Base-by-base conservation (phyloP, 148 eudicot species). In the Cornus suecica region DNA sequence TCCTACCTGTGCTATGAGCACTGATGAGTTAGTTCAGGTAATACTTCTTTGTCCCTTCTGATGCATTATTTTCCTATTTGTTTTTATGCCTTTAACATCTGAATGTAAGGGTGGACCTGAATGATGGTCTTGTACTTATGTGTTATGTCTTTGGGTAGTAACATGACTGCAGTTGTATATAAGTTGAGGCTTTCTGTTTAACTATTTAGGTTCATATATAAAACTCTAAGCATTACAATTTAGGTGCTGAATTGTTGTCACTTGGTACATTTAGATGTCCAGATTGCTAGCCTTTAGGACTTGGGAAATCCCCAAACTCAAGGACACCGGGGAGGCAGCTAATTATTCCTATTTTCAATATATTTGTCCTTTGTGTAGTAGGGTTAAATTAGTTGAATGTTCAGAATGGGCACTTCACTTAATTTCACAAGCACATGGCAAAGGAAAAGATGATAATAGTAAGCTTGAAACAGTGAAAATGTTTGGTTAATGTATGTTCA, bases 11-110 rank as follows among this genome's bases (percentile, higher is more conserved):
- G 97, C 97, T 34, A 61, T 85, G 85, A 81, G 76, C 68, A 86
- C 85, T 68, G 91, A 91, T 71, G 91, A 88, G 75, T 78, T 91
- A 78, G 91, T 91, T 72, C 97, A 91, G 90, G 97, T 91, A 62
- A 48, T 48, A 48, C 54, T 66, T 51, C 62, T n/a, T 63, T 52
- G 9, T 25, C 27, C 29, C 16, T 68, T 20, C 23, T 54, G 28
- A 48, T 22, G 77, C 28, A 7, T 24, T 20, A 11, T 2, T 74
- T 26, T 30, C 60, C n/a, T 24, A 69, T 70, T 70, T 18, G 8
- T n/a, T 48, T 27, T 3, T 22, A 2, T 65, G 18, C 69, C 22
- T 10, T 58, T 58, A 4, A 58, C 9, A 58, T 18, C 62, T 58
- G 25, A 58, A 58, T 58, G 24, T 20, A 58, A 58, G n/a, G 1